A percentile compares a stretch with the other conserved stretches of the same genome.
phyloP scores from a whole-genome alignment of 192 early-diverging fungal species.

The Backusella liffmaniae region DNA sequence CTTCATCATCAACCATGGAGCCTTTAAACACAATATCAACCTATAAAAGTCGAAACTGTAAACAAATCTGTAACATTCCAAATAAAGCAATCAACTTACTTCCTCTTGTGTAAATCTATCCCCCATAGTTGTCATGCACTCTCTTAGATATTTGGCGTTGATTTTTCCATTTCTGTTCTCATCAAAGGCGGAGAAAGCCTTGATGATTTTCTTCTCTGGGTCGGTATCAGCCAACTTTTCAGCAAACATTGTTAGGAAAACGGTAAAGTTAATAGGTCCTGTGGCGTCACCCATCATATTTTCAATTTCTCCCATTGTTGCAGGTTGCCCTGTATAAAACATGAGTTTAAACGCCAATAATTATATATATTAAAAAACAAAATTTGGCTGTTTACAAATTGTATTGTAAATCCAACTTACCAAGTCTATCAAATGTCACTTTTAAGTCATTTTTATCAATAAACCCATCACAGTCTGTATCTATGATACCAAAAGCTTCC shows the following conservation, averaged over 20 bases:
- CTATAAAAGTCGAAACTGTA: slow-evolving; percentile 35
- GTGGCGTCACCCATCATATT: slow-evolving; percentile 89
- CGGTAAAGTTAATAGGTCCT: slow-evolving; percentile 94
- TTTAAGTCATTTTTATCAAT: slow-evolving; percentile 92
- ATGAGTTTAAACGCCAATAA: not conserved
- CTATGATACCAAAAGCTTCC: slow-evolving; percentile 95
- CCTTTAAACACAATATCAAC: slow-evolving; percentile 94
- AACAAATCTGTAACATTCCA: not conserved
- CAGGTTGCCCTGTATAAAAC: slow-evolving; percentile 52
- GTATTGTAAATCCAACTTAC: slow-evolving; percentile 30
- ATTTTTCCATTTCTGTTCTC: slow-evolving; percentile 79
- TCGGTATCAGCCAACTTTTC: slow-evolving; percentile 92
- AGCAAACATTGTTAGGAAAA: slow-evolving; percentile 95
- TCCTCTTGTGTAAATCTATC: slow-evolving; percentile 92
- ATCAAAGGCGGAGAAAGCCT: slow-evolving; percentile 95
- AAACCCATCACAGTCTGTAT: slow-evolving; percentile 90
- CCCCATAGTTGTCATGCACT: slow-evolving; percentile 91
- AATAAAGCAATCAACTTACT: slow-evolving; percentile 41
- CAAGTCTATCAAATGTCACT: slow-evolving; percentile 82
- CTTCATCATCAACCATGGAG: slow-evolving; percentile 69
- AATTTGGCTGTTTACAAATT: not conserved
- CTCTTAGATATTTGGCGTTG: slow-evolving; percentile 74
- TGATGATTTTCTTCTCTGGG: slow-evolving; percentile 85
- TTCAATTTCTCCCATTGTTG: slow-evolving; percentile 81
- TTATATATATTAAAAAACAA: not conserved